Evolutionary conservation across 2,329 filamentous ascomycete species (phyloP).

Genomic region (Colletotrichum ledebouriae): DNA sequence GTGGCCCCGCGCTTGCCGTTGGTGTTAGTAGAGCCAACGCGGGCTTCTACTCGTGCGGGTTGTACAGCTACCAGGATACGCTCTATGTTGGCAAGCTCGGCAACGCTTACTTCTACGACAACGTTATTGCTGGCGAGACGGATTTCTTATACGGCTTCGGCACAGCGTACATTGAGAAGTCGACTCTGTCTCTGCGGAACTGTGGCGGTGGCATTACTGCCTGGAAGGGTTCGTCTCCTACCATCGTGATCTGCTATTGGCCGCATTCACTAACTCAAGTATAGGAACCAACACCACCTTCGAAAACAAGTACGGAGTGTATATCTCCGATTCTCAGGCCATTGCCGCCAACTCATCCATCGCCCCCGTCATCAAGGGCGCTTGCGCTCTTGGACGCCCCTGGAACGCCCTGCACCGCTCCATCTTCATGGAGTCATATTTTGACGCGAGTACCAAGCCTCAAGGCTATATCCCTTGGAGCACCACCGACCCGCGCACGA

Average conservation of each 20-base stretch:
- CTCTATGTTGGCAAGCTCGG: constrained; percentile 56
- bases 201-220: constrained; percentile 78
- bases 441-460: constrained; percentile 66
- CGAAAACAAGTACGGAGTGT: constrained; percentile 75
- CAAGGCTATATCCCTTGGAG: constrained; percentile 70
- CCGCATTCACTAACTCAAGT: constrained; percentile 12
- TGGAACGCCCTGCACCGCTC: constrained; percentile 72
- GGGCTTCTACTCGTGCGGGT: constrained; percentile 75
- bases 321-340: constrained; percentile 69
- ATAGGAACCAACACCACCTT: constrained; percentile 71
- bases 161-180: constrained; percentile 71
- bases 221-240: constrained; percentile 67
- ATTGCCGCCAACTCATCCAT: constrained; percentile 66
- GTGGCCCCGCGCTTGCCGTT: constrained; percentile 71
- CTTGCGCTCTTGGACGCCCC: constrained; percentile 72
- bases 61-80: constrained; percentile 78
- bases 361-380: constrained; percentile 52
- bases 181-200: constrained; percentile 66
- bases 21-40: constrained; percentile 74
- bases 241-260: neutral
- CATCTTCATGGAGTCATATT: constrained; percentile 67
- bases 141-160: constrained; percentile 80
- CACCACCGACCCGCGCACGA: constrained; percentile 52
- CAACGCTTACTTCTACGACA: constrained; percentile 74
- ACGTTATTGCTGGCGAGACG: constrained; percentile 73